Evolutionary conservation across 768 basidiomycete genomes (phyloP).

Genomic region (Amanita fuliginea): DNA sequence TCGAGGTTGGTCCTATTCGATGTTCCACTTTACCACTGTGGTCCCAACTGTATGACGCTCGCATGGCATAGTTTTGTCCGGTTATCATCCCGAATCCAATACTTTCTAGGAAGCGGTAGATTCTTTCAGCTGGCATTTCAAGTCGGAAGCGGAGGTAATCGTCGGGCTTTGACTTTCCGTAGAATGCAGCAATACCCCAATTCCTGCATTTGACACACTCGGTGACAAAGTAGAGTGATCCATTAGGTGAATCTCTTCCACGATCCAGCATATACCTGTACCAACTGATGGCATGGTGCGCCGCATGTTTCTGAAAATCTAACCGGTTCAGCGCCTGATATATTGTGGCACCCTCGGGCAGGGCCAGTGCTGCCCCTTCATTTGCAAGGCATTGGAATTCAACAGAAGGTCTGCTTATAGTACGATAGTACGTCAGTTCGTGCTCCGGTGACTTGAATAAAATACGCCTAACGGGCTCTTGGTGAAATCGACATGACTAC

Average conservation of each 20-base stretch:
- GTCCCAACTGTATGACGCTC: neutral
- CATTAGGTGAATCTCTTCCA: slow-evolving; percentile 7
- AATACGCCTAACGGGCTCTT: too few species aligned
- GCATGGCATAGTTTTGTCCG: neutral
- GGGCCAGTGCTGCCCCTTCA: slow-evolving; percentile 9
- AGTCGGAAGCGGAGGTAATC: neutral
- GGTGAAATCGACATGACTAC: too few species aligned
- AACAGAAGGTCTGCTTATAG: too few species aligned
- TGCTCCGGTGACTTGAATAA: too few species aligned
- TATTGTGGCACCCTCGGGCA: slow-evolving; percentile 8
- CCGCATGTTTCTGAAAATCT: slow-evolving; percentile 8
- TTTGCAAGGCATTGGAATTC: neutral
- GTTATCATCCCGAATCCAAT: too few species aligned
- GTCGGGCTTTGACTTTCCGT: too few species aligned
- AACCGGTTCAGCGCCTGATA: slow-evolving; percentile 1
- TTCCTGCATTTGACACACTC: slow-evolving; percentile 10
- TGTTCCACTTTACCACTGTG: neutral
- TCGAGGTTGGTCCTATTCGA: neutral
- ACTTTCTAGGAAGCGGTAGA: too few species aligned
- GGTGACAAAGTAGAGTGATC: neutral
- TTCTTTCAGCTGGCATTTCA: too few species aligned
- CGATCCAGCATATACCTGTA: slow-evolving; percentile 8
- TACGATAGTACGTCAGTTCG: too few species aligned
- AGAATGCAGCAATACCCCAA: slow-evolving; percentile 6
- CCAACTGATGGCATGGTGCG: slow-evolving; percentile 9